phyloP scores from a whole-genome alignment of 306 rosid species.

The Leucaena leucocephala region DNA sequence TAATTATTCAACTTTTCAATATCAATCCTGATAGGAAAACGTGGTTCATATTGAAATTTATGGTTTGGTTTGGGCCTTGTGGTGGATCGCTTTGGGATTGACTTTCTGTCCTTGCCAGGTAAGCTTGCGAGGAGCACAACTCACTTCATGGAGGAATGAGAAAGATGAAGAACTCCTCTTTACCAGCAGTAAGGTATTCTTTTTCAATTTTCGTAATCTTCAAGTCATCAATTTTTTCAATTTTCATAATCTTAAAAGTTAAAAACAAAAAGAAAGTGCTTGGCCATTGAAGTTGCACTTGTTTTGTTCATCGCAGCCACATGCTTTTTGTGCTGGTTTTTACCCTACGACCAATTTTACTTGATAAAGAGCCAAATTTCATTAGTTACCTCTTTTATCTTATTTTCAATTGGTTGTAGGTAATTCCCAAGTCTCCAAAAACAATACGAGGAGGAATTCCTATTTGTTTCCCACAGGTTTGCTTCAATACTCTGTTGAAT shows the following conservation, averaged over 20 bases:
- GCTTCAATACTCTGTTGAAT: conserved; percentile 1
- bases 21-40: conserved; percentile 21
- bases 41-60: not conserved
- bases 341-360: not conserved
- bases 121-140: conserved; percentile 87
- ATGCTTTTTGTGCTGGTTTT: no score
- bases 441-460: conserved; percentile 90
- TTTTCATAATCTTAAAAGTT: no score
- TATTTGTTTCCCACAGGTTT: conserved; percentile 91
- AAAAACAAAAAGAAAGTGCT: not conserved
- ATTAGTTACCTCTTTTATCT: conserved; percentile 19
- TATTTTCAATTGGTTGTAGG: conserved; percentile 48
- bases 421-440: conserved; percentile 69
- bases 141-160: conserved; percentile 84
- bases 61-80: conserved; percentile 11
- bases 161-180: conserved; percentile 88
- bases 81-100: not conserved
- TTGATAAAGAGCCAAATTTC: conserved; percentile 26
- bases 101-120: conserved; percentile 51
- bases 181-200: conserved; percentile 84
- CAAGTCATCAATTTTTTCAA: not conserved
- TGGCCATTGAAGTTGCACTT: not conserved
- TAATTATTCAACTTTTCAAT: conserved; percentile 2
- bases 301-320: not conserved
- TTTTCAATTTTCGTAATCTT: conserved; percentile 6